Conservation (phyloP, 2,329 filamentous ascomycete species). For the Mycosphaerelloides madeirae region DNA sequence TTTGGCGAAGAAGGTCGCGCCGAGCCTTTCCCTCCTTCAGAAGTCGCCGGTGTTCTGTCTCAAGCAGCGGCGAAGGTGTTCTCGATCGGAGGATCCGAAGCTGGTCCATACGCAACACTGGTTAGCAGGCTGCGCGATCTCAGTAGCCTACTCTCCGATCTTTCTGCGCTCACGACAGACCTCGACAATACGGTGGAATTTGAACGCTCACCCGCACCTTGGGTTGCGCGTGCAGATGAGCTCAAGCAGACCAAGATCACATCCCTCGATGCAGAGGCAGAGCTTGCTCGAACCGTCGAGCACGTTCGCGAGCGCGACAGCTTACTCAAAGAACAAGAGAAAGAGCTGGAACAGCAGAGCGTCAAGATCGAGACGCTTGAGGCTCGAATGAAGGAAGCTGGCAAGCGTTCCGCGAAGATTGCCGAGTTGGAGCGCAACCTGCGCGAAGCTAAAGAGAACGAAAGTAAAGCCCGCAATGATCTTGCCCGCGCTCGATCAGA, state of each 20-base stretch:
- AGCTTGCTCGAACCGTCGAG: constrained; percentile 73
- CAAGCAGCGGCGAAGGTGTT: constrained; percentile 51
- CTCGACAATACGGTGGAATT: constrained; percentile 50
- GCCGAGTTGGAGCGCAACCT: constrained; percentile 53
- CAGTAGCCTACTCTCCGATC: constrained; percentile 61
- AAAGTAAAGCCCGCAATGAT: constrained; percentile 52
- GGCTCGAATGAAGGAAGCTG: constrained; percentile 77
- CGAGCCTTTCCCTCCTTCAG: constrained; percentile 61
- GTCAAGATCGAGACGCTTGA: constrained; percentile 92
- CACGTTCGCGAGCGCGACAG: constrained; percentile 70
- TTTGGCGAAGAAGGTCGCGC: constrained; percentile 67
- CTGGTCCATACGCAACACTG: constrained; percentile 67
- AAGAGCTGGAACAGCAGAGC: constrained; percentile 77
- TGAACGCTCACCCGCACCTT: constrained; percentile 70
- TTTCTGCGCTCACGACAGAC: constrained; percentile 56
- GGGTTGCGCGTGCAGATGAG: constrained; percentile 75
- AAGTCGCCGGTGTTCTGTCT: constrained; percentile 62
- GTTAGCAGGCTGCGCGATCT: constrained; percentile 62
- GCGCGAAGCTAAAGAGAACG: constrained; percentile 34
- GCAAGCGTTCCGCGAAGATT: constrained; percentile 68
- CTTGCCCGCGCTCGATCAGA: constrained; percentile 23
- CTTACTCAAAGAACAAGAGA: constrained; percentile 53
- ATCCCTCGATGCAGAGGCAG: constrained; percentile 77
- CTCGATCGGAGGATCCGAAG: constrained; percentile 49
- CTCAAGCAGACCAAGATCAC: constrained; percentile 77